Base-by-base conservation (phyloP, 2,329 filamentous ascomycete species). In the Cucurbitaria berberidis region DNA sequence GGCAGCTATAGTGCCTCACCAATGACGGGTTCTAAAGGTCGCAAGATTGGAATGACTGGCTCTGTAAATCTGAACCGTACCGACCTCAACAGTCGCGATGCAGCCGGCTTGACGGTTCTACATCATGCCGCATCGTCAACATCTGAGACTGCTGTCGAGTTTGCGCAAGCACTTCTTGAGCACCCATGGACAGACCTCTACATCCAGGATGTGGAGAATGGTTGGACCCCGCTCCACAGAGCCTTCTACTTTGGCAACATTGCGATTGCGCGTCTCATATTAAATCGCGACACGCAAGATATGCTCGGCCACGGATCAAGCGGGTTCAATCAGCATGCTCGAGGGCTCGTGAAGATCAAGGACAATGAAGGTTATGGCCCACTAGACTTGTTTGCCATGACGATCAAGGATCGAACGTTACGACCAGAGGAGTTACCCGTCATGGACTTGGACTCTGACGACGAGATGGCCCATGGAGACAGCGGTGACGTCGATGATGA, bases 351-450 rank as follows among this genome's bases (percentile, higher is more conserved):
- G 68, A 97, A 96, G 78, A 91, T 95, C 45, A 99, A 98, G 74
- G 95, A 99, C 68, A 87, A 90, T 53, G 95, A 98, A 76, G 93
- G 93, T 9, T 92, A 96, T 69, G 96, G 92, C 62, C 93, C 95
- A 0, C 93, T 98, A 62, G 95, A 98, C 72, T 78, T 99, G 10
- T 98, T 96, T 67, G 89, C 91, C 58, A 86, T 90, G 34, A 96
- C 91, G 0, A 95, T 97, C 63, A 88, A 89, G 44, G 84, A 89
- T 50, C 85, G 90, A n/a, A 85, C 84, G n/a, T 72, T 91, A 40
- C 64, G 75, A 29, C 74, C 77, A 4, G 74, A 78, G 21, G 68
- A 65, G 30, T 69, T 64, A 15, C 68, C 48, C n/a, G 52, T 52
- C 38, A 75, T 78, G 0, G 84, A 86, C 19, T 75, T 77, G 0